Base-by-base conservation (phyloP, 2,329 filamentous ascomycete genomes). In the Cordyceps pruinosa region DNA sequence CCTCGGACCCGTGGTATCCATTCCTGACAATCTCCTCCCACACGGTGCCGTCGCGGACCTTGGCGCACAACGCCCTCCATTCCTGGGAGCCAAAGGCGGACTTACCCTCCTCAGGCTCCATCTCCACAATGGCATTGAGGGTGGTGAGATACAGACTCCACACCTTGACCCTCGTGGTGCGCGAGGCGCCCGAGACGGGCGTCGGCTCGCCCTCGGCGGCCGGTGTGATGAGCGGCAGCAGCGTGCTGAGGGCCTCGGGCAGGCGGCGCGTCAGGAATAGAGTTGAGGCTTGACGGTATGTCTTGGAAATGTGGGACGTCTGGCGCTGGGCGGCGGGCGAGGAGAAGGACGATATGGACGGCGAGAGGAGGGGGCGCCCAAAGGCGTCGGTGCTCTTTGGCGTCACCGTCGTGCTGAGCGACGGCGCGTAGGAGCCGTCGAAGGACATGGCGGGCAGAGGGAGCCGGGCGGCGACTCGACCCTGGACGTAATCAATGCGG, bases 101-200 rank as follows among this genome's bases (percentile, higher is more conserved):
- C 75, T 94, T 96, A 50, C 93, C 94, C 71, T 97, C 92, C 63
- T 96, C 90, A 2, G 89, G 80, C 57, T 91, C 90, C 68, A 97
- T 78, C 67, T 97, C 93, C 35, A 96, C 78, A 61, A 97, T 88
- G 39, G 90, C 88, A 74, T 97, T 96, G 61, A 97, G 78, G 51
- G 97, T 87, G 19, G 92, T 96, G 62, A 97, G 81, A 70, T 97
- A 99, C 66, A 99, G 80, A 71, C 91, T 96, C 94, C 94, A 99
- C 61, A 97, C 88, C 73, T 97, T 99, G 71, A 96, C 88, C 62
- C 92, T 81, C 58, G 90, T 94, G 32, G 86, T 88, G 63, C 88
- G 84, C 42, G 89, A 92, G 54, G 90, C 90, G 61, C 81, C 83
- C 55, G 89, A 87, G 54, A 97, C 85, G 5, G 91, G 90, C 28